phyloP scores from a whole-genome alignment of 202 grass and related monocot genomes.

The Zoysia matrella region DNA sequence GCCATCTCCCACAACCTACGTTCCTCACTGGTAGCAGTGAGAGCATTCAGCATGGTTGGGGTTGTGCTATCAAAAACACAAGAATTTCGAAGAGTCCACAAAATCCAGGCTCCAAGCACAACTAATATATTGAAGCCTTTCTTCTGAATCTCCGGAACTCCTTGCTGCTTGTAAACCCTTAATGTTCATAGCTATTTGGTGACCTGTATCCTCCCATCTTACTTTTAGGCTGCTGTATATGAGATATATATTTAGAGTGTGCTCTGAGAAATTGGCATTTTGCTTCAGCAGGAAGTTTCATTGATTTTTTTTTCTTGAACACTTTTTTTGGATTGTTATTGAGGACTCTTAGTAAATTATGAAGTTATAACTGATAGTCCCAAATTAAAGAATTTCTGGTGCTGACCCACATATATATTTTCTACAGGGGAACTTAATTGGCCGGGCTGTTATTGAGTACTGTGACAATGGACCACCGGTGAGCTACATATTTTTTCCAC shows the following conservation, averaged over 20 bases:
- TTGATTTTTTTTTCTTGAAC: not conserved
- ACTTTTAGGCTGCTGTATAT: not conserved
- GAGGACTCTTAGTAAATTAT: constrained; percentile 28
- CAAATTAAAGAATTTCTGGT: constrained; percentile 2
- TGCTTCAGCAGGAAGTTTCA: constrained; percentile 28
- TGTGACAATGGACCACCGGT: constrained; percentile 77
- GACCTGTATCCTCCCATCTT: not conserved
- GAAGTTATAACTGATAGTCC: constrained; percentile 7
- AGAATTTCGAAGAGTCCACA: too few species aligned
- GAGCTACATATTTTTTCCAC: constrained; percentile 46
- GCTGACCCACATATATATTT: constrained; percentile 26
- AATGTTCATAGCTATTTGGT: not conserved
- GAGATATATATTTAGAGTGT: constrained; percentile 14
- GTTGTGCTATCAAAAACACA: too few species aligned
- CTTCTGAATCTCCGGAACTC: too few species aligned
- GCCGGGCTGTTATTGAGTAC: constrained; percentile 81
- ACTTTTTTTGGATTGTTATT: not conserved
- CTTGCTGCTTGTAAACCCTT: not conserved
- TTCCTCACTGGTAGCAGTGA: too few species aligned
- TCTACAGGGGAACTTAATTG: constrained; percentile 92
- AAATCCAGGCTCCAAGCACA: too few species aligned
- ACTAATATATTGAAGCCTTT: too few species aligned
- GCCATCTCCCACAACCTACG: too few species aligned
- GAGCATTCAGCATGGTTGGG: too few species aligned
- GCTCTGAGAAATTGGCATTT: constrained; percentile 8